Conservation (phyloP, 257 asterid species). For the Pogostemon cablin region DNA sequence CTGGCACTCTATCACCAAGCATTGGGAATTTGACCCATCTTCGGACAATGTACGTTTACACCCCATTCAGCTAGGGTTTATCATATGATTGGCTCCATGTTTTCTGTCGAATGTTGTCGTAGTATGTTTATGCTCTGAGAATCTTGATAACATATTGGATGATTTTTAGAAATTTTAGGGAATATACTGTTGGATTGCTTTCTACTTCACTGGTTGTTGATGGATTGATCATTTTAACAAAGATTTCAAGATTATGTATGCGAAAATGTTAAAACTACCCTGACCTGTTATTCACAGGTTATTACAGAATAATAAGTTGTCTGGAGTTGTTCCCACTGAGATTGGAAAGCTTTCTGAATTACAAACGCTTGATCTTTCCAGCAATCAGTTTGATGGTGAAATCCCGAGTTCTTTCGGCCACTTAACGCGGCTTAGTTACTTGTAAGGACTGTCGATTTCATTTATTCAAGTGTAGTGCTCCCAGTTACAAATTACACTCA, state of each 20-base stretch:
- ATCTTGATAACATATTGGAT: too few relatives aligned
- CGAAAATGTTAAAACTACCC: not conserved
- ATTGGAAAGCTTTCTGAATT: slow-evolving; percentile 77
- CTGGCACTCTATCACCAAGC: slow-evolving; percentile 78
- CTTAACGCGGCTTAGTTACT: slow-evolving; percentile 59
- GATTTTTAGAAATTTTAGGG: too few relatives aligned
- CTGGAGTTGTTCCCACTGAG: slow-evolving; percentile 67
- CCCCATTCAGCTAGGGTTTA: not conserved
- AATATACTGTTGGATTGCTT: too few relatives aligned
- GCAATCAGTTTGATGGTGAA: slow-evolving; percentile 75
- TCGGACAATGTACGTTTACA: slow-evolving; percentile 65
- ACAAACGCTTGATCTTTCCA: slow-evolving; percentile 80
- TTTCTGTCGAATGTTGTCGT: not conserved
- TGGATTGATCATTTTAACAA: too few relatives aligned
- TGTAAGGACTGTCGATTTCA: slow-evolving; percentile 54
- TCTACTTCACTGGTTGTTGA: too few relatives aligned
- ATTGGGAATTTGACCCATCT: slow-evolving; percentile 83
- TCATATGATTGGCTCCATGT: slow-evolving; percentile 2
- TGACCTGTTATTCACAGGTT: slow-evolving; percentile 45
- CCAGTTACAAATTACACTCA: slow-evolving; percentile 21
- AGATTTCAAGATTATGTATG: not conserved
- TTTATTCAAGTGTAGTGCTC: not conserved
- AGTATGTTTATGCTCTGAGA: too few relatives aligned
- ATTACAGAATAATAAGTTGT: slow-evolving; percentile 72
- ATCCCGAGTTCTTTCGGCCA: slow-evolving; percentile 79